phyloP scores from a whole-genome alignment of 441 rosid genomes.

The Bocquillonia castaneifolia region DNA sequence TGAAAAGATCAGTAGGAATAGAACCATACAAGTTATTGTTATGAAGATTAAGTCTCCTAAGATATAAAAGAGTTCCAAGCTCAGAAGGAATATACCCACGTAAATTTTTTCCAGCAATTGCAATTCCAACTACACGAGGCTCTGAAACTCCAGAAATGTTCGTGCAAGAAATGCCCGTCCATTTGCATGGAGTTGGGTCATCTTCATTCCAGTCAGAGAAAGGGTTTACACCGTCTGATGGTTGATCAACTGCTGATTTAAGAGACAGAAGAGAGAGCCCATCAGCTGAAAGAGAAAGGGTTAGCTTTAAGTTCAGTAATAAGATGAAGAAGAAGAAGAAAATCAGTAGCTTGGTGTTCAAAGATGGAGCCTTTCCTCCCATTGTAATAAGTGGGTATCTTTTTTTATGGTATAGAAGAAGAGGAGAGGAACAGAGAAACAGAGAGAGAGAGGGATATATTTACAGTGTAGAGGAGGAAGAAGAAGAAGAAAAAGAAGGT shows the following conservation, averaged over 20 bases:
- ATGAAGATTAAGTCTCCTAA: constrained; percentile 82
- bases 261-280: constrained; percentile 83
- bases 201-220: constrained; percentile 79
- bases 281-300: constrained; percentile 61
- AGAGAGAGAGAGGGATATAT: neutral
- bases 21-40: constrained; percentile 61
- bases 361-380: constrained; percentile 16
- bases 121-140: constrained; percentile 72
- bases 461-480: constrained; percentile 13
- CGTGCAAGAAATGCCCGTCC: constrained; percentile 84
- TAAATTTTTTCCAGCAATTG: constrained; percentile 54
- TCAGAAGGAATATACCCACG: constrained; percentile 86
- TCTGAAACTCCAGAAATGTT: constrained; percentile 46
- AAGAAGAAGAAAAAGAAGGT: constrained; percentile 6
- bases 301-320: neutral
- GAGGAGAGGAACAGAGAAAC: neutral
- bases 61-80: constrained; percentile 61
- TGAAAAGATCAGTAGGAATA: constrained; percentile 66
- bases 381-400: constrained; percentile 8
- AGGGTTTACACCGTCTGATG: constrained; percentile 26
- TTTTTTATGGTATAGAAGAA: neutral
- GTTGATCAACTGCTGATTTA: constrained; percentile 69
- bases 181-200: constrained; percentile 67
- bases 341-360: constrained; percentile 12
- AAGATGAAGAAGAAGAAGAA: constrained; percentile 21